Evolutionary conservation across 257 asterid species (phyloP), one percentile per base, ranked within the genome.

Genomic region (Nicotiana obtusifolia): DNA sequence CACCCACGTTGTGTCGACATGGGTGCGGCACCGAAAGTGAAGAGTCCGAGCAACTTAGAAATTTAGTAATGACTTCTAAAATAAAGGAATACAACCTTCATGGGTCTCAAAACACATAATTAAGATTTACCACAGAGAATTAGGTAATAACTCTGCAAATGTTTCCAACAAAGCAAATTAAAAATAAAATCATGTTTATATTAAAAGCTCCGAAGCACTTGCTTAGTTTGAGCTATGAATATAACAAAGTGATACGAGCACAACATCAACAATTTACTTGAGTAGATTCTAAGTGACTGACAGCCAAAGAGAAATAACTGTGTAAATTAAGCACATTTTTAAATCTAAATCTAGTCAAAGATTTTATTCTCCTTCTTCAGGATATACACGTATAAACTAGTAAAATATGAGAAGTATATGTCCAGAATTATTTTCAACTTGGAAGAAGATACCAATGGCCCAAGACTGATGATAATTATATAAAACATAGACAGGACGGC

Each of bases 331-430:
- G 78, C 78, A 73, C 8, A 73, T 3, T 24, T n/a, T 14, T 47
- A 22, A 73, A 73, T 24, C 22, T 14, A 47, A 22, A 2, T 13
- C 22, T 6, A 14, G 37, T 73, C 61, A 47, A 71, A 69, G 59
- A 69, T 37, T 69, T 69, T 37, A 69, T 69, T 71, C 8, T 15
- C 7, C 60, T 71, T 44, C 78, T 47, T 71, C 37, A 44, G 1
- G 61, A 71, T 71, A 71, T 47, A 56, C 78, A 71, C 24, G 60
- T 20, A 52, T 71, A 24, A 44, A 71, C 78, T 41, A 71, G 60
- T 22, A 71, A 14, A 20, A 44, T 22, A 71, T 22, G 15, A 71
- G 37, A 71, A 71, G 59, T 22, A 71, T 28, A 20, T 5, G 59
- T 71, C 35, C 78, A 71, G 22, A 22, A 22, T 9, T 66, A 33